These are phyloP conservation scores for Globisporangium canariense DNA, from an alignment of 352 stramenopile genomes.

Conservation along the genomic window DNA sequence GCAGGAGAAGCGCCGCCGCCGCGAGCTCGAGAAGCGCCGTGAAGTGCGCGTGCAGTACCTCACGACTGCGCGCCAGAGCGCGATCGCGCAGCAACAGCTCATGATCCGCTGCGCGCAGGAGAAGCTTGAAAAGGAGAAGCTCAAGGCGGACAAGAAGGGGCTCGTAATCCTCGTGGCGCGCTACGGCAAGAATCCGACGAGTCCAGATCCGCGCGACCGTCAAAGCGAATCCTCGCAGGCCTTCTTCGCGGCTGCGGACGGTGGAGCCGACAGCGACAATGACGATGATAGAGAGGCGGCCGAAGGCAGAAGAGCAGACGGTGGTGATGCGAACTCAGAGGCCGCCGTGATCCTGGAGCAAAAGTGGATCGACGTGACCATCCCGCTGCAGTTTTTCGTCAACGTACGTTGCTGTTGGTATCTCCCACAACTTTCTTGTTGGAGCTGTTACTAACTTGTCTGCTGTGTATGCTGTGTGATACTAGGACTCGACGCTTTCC, in stretches of 20 bases:
- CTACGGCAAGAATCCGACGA: conserved; percentile 77
- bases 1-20: conserved; percentile 51
- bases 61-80: conserved; percentile 39
- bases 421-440: too few relatives aligned
- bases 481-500: conserved; percentile 53
- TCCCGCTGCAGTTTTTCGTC: conserved; percentile 81
- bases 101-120: conserved; percentile 65
- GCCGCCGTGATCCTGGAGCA: conserved; percentile 25
- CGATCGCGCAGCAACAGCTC: conserved; percentile 68
- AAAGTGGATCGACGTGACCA: conserved; percentile 74
- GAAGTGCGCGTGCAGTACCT: conserved; percentile 60
- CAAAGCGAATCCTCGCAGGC: conserved; percentile 19
- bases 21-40: conserved; percentile 39
- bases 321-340: conserved; percentile 14
- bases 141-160: conserved; percentile 39
- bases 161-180: conserved; percentile 71
- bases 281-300: conserved; percentile 21
- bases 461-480: conserved; percentile 1
- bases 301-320: conserved; percentile 17
- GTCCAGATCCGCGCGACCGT: conserved; percentile 32
- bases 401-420: conserved; percentile 29
- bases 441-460: neutral
- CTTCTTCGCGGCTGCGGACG: conserved; percentile 15
- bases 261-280: conserved; percentile 16
- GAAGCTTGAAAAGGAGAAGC: conserved; percentile 48